Evolutionary conservation across 495 filamentous ascomycete genomes (phyloP), one percentile per base, ranked within the genome.

Genomic region (Tetracladium setigerum): DNA sequence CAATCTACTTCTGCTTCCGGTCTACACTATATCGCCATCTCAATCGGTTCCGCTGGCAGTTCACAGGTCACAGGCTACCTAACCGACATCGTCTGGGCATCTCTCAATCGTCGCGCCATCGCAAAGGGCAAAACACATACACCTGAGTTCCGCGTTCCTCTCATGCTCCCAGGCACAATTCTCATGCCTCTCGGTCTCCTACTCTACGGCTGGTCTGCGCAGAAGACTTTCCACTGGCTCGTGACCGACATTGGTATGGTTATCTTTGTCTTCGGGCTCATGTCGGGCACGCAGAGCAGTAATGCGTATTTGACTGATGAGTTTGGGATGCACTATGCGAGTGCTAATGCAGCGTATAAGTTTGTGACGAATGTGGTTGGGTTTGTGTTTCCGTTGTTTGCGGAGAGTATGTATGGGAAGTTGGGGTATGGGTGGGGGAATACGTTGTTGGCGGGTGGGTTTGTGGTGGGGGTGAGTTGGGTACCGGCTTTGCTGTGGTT

Each of bases 361-460:
- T 56, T 56, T 24, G n/a, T 56, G 16, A 80, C 84, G 58, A 78
- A 86, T 58, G 79, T 87, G 62, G 84, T 84, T 14, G 86, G 85
- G 1, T 85, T 81, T 13, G 83, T 82, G 0, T 76, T 91, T 16
- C 85, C 86, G 2, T 68, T 91, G 0, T 89, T 89, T 66, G 88
- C 86, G 1, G 70, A 77, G 38, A 83, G 86, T 61, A 88, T 89
- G 84, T 89, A 86, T 56, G 55, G 71, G 40, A 69, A 77, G 7
- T 67, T 89, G n/a, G 79, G 79, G 17, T 76, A 85, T 65, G 74
- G 88, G 55, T 89, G 86, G 86, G 84, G 86, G 0, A 77, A 76
- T 43, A 69, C 73, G 0, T 67, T 89, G 35, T 68, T 89, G 24
- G 84, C 74, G 0, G 86, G 88, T 53, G 57, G 87, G 50, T 70